Percentiles rank a stretch among this genome's conserved stretches.
Evolutionary conservation across 176 grass and related monocot genomes (phyloP).

Genomic region (sorghum (Sorghum bicolor)): DNA sequence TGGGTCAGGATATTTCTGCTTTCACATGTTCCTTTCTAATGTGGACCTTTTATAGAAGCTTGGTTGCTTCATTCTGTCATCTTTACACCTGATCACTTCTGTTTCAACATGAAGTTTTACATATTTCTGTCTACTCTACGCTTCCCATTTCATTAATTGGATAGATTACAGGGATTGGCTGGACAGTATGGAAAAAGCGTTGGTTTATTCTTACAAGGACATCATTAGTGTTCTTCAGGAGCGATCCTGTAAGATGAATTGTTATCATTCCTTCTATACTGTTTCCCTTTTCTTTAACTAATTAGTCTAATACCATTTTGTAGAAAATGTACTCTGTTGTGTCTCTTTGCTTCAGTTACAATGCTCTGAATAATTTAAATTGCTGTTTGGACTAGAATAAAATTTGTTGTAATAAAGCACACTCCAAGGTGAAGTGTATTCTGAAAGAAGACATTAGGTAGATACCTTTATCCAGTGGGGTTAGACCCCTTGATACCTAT

Average conservation of each 20-base stretch:
- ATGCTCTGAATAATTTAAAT: conserved; percentile 17
- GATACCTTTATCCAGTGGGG: conserved; percentile 1
- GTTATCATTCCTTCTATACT: background rate
- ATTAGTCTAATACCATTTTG: conserved; percentile 6
- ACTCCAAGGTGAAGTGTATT: conserved; percentile 9
- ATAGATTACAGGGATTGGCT: conserved; percentile 70
- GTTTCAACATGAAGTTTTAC: conserved; percentile 14
- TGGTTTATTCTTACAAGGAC: conserved; percentile 94
- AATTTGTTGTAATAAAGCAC: background rate
- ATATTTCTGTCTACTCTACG: conserved; percentile 16
- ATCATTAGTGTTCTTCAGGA: conserved; percentile 85
- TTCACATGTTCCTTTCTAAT: conserved; percentile 1
- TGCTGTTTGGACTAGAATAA: conserved; percentile 10
- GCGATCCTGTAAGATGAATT: conserved; percentile 73
- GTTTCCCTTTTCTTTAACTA: conserved; percentile 6
- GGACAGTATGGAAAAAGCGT: conserved; percentile 96
- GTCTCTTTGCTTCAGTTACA: conserved; percentile 31
- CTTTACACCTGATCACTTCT: background rate
- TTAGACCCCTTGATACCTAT: background rate
- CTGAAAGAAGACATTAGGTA: background rate
- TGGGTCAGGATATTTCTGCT: background rate
- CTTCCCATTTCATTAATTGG: conserved; percentile 23
- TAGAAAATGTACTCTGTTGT: conserved; percentile 2
- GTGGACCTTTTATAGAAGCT: background rate
- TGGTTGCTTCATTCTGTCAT: conserved; percentile 8